Conservation (phyloP, 805 yeast species). For the Candida khao-thaluensis region DNA sequence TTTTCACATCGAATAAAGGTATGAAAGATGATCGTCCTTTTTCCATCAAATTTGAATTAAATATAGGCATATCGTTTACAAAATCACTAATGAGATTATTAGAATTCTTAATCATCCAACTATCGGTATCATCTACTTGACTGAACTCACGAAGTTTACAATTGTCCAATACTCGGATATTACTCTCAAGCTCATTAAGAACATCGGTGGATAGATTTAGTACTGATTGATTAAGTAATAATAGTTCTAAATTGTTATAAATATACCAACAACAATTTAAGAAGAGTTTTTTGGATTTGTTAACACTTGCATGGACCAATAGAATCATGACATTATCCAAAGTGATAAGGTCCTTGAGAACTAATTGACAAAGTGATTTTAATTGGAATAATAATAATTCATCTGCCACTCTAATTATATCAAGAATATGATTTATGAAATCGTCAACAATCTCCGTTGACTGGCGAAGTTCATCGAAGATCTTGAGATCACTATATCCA, state of each 20-base stretch:
- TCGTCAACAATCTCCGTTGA: constrained; percentile 28
- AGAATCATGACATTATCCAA: constrained; percentile 61
- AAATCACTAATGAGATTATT: constrained; percentile 21
- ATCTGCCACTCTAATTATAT: constrained; percentile 60
- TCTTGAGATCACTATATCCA: constrained; percentile 46
- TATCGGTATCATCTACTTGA: constrained; percentile 18
- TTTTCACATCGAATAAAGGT: constrained; percentile 35
- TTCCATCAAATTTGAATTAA: constrained; percentile 34
- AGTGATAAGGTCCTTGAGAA: constrained; percentile 52
- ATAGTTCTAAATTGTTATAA: constrained; percentile 59
- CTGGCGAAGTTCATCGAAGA: constrained; percentile 36
- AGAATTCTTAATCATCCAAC: constrained; percentile 24
- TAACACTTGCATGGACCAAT: constrained; percentile 51
- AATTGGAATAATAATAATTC: constrained; percentile 59
- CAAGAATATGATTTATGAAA: constrained; percentile 55
- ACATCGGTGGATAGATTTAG: constrained; percentile 28
- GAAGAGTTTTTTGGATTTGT: constrained; percentile 54
- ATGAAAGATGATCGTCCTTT: constrained; percentile 35
- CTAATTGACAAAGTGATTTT: constrained; percentile 59
- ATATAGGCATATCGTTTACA: constrained; percentile 18
- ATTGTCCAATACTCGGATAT: constrained; percentile 25
- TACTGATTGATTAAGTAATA: constrained; percentile 49
- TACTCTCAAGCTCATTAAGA: constrained; percentile 26
- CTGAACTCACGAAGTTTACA: constrained; percentile 27
- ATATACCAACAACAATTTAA: constrained; percentile 67